These are phyloP conservation scores for Favolaschia claudopus DNA, from an alignment of 768 basidiomycete species.

Conservation along the genomic window DNA sequence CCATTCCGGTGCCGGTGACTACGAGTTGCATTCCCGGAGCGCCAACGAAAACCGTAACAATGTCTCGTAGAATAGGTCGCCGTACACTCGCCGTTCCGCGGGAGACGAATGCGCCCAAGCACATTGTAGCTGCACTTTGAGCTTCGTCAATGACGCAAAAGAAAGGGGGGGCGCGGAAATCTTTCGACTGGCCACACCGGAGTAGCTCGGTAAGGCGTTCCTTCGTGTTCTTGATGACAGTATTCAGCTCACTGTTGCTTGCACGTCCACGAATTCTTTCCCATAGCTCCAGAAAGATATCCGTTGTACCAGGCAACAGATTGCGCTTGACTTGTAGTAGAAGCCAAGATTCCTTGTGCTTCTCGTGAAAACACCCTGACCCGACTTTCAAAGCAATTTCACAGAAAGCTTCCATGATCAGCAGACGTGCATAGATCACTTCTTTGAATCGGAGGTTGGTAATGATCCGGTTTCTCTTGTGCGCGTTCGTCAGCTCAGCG, in stretches of 20 bases:
- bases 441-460: neutral
- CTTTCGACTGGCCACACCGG: neutral
- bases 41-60: neutral
- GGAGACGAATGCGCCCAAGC: neutral
- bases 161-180: neutral
- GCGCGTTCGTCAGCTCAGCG: neutral
- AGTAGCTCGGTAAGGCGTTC: neutral
- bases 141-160: constrained; percentile 7
- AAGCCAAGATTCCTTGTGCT: constrained; percentile 2
- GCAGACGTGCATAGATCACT: neutral
- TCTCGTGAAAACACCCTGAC: neutral
- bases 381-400: neutral
- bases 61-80: neutral
- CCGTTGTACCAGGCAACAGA: neutral
- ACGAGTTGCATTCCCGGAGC: neutral
- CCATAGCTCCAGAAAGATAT: no score
- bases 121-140: neutral
- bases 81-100: no score
- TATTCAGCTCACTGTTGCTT: no score
- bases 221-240: no score
- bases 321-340: neutral
- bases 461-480: neutral
- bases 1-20: neutral
- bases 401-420: neutral
- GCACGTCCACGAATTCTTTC: no score